phyloP scores from a whole-genome alignment of 495 filamentous ascomycete species.

The Daldinia decipiens region DNA sequence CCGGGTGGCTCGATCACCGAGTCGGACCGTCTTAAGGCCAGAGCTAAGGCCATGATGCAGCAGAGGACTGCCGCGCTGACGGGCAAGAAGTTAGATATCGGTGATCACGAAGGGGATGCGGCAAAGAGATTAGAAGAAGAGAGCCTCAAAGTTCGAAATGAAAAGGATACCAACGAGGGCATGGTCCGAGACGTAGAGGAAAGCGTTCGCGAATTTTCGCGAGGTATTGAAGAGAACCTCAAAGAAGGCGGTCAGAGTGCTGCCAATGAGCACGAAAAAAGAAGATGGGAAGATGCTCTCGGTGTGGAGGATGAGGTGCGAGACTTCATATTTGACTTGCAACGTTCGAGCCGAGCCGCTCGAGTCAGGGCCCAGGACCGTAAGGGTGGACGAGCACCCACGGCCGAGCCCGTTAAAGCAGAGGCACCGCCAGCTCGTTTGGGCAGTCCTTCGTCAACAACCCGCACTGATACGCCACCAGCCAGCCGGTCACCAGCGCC shows the following conservation, averaged over 20 bases:
- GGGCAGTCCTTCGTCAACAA: constrained; percentile 54
- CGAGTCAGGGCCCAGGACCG: constrained; percentile 77
- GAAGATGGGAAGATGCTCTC: constrained; percentile 95
- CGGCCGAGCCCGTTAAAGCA: constrained; percentile 57
- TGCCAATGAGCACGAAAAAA: constrained; percentile 81
- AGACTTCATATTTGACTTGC: constrained; percentile 97
- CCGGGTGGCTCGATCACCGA: constrained; percentile 93
- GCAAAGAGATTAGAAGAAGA: constrained; percentile 89
- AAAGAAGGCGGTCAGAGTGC: constrained; percentile 79
- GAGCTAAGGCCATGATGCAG: constrained; percentile 98
- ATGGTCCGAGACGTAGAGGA: constrained; percentile 98
- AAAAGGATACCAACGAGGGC: constrained; percentile 91
- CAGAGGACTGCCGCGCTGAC: constrained; percentile 92
- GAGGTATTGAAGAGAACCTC: constrained; percentile 83
- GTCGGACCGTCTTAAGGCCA: constrained; percentile 91
- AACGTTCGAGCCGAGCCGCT: constrained; percentile 80
- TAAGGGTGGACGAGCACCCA: constrained; percentile 55
- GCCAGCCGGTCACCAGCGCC: constrained; percentile 50
- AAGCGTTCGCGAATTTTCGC: constrained; percentile 89
- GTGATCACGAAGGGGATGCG: constrained; percentile 75
- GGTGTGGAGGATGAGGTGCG: constrained; percentile 96
- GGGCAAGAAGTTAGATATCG: constrained; percentile 75
- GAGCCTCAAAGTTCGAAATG: constrained; percentile 77
- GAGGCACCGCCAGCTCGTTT: constrained; percentile 54
- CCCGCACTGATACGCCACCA: constrained; percentile 58